Base-by-base conservation (phyloP, 2,329 filamentous ascomycete species). In the Hirsutella rhossiliensis region DNA sequence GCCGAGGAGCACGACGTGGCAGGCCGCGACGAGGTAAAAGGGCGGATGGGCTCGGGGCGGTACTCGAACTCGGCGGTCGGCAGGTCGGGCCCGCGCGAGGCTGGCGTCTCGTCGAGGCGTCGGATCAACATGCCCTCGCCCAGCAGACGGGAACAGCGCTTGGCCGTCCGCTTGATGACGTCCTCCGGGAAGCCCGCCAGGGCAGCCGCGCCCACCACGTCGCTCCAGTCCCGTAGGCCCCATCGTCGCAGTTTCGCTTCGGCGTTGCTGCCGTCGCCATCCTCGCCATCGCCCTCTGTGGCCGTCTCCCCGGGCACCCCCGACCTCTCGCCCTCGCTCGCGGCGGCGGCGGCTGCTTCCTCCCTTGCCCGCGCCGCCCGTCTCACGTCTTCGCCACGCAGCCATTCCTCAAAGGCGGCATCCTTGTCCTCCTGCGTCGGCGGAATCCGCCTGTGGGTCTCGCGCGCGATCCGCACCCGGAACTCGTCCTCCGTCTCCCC, bases 161-260 rank as follows among this genome's bases (percentile, higher is more conserved):
- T 71, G 2, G 83, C 75, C 0, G 87, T 76, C 28, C 85, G 76
- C 43, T 79, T 74, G 12, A 96, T 63, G 1, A 80, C 82, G 1
- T 66, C 61, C 0, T 69, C 61, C 1, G 83, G 67, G 62, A 88
- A 89, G 0, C 84, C 87, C 2, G 76, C 76, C 41, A 94, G 64
- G 0, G 85, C 75, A 3, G 90, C 90, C 1, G 87, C 72, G 1
- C 85, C 85, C 27, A 96, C 64, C 2, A 96, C 75, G 51, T 94
- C 86, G 51, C 80, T 84, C 90, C 90, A 97, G 63, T 94, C 84
- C 19, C 84, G 75, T 12, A 78, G 65, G 13, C 61, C 69, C 57
- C 60, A 70, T 38, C 58, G 54, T 2, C 53, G 50, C 4, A 61
- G 53, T 43, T 52, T 61, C n/a, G 48, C 50, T 13, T 56, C 54